Evolutionary conservation across 495 filamentous ascomycete genomes (phyloP).

Genomic region (Letharia columbiana): DNA sequence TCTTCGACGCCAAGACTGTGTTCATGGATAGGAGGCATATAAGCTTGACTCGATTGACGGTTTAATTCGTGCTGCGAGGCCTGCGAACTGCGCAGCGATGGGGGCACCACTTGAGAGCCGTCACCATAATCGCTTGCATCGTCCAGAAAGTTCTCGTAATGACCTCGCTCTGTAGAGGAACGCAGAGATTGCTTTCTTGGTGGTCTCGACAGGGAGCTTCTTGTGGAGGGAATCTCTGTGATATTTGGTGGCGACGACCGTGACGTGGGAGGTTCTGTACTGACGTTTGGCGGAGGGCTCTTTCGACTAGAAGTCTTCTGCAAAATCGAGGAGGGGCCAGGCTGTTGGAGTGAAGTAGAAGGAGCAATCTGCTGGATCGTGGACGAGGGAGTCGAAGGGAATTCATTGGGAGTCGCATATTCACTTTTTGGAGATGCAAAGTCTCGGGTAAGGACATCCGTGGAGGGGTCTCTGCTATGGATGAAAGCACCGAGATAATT

Average conservation of each 20-base stretch:
- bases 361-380: slow-evolving; percentile 24
- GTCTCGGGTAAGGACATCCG: slow-evolving; percentile 18
- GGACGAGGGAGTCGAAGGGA: slow-evolving; percentile 20
- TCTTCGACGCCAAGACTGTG: slow-evolving; percentile 37
- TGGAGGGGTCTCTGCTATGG: slow-evolving; percentile 28
- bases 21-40: slow-evolving; percentile 32
- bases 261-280: slow-evolving; percentile 4
- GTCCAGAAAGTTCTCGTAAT: slow-evolving; percentile 39
- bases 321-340: slow-evolving; percentile 20
- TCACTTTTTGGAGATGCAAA: slow-evolving; percentile 15
- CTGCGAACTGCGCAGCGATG: slow-evolving; percentile 32
- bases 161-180: slow-evolving; percentile 24
- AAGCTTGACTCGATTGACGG: slow-evolving; percentile 19
- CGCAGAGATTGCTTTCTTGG: slow-evolving; percentile 30
- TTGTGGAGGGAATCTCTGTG: slow-evolving; percentile 1
- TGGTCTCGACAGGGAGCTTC: slow-evolving; percentile 20
- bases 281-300: slow-evolving; percentile 19
- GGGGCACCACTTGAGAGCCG: slow-evolving; percentile 43
- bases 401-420: slow-evolving; percentile 14
- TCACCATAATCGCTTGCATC: slow-evolving; percentile 57
- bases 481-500: slow-evolving; percentile 41
- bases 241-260: slow-evolving; percentile 17
- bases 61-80: slow-evolving; percentile 12
- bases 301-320: slow-evolving; percentile 23
- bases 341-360: slow-evolving; percentile 1